phyloP scores from a whole-genome alignment of 306 rosid species.

The Casuarina equisetifolia region DNA sequence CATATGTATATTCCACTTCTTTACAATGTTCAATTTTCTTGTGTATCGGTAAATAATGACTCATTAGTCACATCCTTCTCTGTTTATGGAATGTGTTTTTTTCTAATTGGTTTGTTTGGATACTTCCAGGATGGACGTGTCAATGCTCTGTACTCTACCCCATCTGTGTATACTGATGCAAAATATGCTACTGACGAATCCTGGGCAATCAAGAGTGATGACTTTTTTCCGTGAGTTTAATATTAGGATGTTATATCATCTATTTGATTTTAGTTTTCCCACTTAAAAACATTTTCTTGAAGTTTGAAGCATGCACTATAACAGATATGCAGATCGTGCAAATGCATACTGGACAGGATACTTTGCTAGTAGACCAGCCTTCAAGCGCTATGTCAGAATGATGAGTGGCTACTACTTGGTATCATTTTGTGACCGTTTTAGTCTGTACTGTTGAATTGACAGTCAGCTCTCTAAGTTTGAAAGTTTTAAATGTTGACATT shows the following conservation, averaged over 20 bases:
- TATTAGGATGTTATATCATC: background rate
- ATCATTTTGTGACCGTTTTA: conserved; percentile 19
- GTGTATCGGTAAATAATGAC: background rate
- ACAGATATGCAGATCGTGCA: conserved; percentile 70
- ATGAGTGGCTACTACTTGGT: conserved; percentile 76
- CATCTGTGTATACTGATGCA: conserved; percentile 87
- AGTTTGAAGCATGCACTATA: conserved; percentile 30
- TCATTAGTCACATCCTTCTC: background rate
- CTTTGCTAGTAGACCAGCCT: conserved; percentile 80
- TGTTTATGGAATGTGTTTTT: background rate
- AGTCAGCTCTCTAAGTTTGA: background rate
- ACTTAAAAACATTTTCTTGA: conserved; percentile 17
- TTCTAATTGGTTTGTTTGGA: background rate
- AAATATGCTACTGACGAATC: conserved; percentile 63
- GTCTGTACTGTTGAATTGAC: background rate
- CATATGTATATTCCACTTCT: background rate
- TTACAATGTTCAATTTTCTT: background rate
- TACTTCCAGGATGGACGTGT: conserved; percentile 74
- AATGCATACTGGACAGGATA: conserved; percentile 94
- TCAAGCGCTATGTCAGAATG: conserved; percentile 72
- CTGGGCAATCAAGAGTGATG: conserved; percentile 87
- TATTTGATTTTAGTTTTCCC: conserved; percentile 22
- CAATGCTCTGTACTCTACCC: conserved; percentile 83
- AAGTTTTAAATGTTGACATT: background rate
- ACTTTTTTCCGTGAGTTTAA: conserved; percentile 80